phyloP scores from a whole-genome alignment of 495 filamentous ascomycete species.

The Penicillium lividum region DNA sequence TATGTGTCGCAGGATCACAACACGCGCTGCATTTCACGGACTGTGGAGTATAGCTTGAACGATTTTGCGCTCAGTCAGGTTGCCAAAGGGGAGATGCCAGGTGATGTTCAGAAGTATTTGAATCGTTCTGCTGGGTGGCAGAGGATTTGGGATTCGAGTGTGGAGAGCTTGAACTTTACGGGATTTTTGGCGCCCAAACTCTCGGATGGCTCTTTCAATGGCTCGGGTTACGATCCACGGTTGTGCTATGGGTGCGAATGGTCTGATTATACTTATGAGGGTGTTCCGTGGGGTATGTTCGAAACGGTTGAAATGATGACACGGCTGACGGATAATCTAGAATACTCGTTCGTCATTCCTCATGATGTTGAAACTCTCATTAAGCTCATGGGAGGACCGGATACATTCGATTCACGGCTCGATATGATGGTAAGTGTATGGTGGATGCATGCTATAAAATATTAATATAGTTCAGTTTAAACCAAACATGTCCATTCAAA shows the following conservation, averaged over 20 bases:
- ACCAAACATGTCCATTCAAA: constrained; percentile 35
- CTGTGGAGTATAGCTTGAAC: constrained; percentile 73
- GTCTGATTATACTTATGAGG: constrained; percentile 42
- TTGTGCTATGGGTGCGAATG: constrained; percentile 67
- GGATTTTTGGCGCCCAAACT: constrained; percentile 64
- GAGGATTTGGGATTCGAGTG: constrained; percentile 60
- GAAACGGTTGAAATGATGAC: neutral
- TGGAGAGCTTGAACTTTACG: constrained; percentile 52
- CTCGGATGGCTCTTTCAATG: constrained; percentile 53
- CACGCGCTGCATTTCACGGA: constrained; percentile 67
- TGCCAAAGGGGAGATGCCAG: constrained; percentile 55
- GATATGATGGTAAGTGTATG: constrained; percentile 37
- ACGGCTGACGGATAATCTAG: constrained; percentile 32
- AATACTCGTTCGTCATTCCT: constrained; percentile 65
- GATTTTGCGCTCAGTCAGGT: constrained; percentile 70
- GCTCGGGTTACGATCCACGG: constrained; percentile 57
- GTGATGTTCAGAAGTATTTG: constrained; percentile 59
- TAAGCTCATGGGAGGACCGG: constrained; percentile 56
- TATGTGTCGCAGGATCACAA: constrained; percentile 69
- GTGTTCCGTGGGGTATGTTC: constrained; percentile 38
- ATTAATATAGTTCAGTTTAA: constrained; percentile 27
- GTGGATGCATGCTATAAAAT: neutral
- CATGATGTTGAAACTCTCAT: constrained; percentile 65
- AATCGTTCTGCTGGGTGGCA: constrained; percentile 63
- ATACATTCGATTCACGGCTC: constrained; percentile 57